A percentile compares a stretch with the other conserved stretches of the same genome.
Conservation (phyloP, 805 yeast species). For the Saccharomycopsis selenospora region DNA sequence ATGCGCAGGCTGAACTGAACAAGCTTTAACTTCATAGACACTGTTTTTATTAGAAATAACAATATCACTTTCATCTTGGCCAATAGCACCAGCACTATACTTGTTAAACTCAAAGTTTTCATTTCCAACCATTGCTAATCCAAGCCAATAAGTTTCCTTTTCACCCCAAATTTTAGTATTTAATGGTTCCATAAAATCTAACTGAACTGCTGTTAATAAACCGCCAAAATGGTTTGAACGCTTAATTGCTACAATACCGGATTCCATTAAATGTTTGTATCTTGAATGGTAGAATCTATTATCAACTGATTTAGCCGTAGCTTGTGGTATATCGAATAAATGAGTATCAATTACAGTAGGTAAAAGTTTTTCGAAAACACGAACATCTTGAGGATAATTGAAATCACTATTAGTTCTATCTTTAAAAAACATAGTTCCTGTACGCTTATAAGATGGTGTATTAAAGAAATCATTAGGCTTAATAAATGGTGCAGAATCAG, state of each 20-base stretch:
- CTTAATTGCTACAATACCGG: slow-evolving; percentile 40
- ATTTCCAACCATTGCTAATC: slow-evolving; percentile 47
- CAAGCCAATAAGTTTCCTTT: slow-evolving; percentile 62
- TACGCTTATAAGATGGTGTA: slow-evolving; percentile 27
- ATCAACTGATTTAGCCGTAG: slow-evolving; percentile 30
- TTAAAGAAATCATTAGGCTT: slow-evolving; percentile 34
- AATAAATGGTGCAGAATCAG: slow-evolving; percentile 41
- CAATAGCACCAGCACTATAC: slow-evolving; percentile 50
- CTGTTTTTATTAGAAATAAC: slow-evolving; percentile 25
- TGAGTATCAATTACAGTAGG: slow-evolving; percentile 35
- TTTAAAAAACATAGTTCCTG: slow-evolving; percentile 37
- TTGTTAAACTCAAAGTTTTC: slow-evolving; percentile 44
- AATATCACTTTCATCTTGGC: slow-evolving; percentile 30
- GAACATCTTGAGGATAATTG: slow-evolving; percentile 31
- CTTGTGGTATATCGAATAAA: slow-evolving; percentile 31
- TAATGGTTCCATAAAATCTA: slow-evolving; percentile 34
- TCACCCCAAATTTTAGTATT: slow-evolving; percentile 56
- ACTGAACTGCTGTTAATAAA: slow-evolving; percentile 35
- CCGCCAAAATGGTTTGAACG: slow-evolving; percentile 43
- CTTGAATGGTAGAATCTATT: slow-evolving; percentile 34
- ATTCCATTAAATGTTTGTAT: slow-evolving; percentile 37
- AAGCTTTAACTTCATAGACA: slow-evolving; percentile 34
- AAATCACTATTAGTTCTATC: slow-evolving; percentile 38
- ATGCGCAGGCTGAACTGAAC: slow-evolving; percentile 54
- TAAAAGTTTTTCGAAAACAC: slow-evolving; percentile 37